Evolutionary conservation across 805 yeast species (phyloP), one percentile per base, ranked within the genome.

Genomic region (Ogataea thermomethanolica): DNA sequence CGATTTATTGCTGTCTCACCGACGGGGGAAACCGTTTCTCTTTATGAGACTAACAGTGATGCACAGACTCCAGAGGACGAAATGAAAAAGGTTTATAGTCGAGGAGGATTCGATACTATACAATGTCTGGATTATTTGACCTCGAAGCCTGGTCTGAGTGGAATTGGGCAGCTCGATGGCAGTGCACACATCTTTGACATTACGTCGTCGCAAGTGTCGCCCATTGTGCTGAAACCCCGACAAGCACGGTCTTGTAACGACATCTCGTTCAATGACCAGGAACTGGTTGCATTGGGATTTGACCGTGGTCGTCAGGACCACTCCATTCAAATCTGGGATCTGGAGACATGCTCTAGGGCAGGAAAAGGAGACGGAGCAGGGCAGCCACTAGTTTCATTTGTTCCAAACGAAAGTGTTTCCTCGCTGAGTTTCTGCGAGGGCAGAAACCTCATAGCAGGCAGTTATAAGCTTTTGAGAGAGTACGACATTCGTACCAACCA

Each of bases 321-420:
- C 43, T 80, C 91, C 15, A 64, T 90, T 31, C 84, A 84, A 49
- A 69, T 90, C 4, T 90, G 93, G 90, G 88, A 87, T 56, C 68
- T 85, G 3, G 77, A 75, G 40, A 79, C 79, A 49, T 82, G 78
- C 45, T 65, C 76, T 1, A 61, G 68, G 33, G 60, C 59, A 31
- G 65, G 71, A 37, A 67, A 67, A 15, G 72, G 71, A 43, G 76
- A 75, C 25, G 77, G 75, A 37, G 64, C 74, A 1, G 67, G 70
- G n/a, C 68, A 73, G 39, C 81, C 86, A 4, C 61, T 76, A 7
- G 67, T 70, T 35, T 70, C 83, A 0, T 81, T 72, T 50, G 69
- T 86, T 20, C 77, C 81, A 22, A 83, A 84, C 51, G 98, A 90
- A 57, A 79, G 84, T 6, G 74, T 91, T 0, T 65, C 80, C 1